Conservation (phyloP, 2,329 filamentous ascomycete genomes). For the Intubia oerlemansii region DNA sequence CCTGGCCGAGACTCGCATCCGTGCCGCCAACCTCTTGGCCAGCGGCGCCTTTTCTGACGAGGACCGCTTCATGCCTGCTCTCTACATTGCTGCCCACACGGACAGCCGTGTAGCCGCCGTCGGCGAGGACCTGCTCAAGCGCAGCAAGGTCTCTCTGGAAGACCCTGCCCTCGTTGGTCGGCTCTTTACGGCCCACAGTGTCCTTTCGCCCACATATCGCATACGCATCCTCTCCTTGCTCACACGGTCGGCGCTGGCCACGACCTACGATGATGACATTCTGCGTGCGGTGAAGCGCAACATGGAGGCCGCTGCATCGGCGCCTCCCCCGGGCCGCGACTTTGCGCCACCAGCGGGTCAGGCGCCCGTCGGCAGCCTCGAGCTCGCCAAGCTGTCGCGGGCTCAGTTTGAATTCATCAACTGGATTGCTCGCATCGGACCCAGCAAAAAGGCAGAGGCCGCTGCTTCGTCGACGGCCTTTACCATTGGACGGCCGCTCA, state of each 20-base stretch:
- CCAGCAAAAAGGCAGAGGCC: slow-evolving; percentile 18
- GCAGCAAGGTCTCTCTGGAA: slow-evolving; percentile 55
- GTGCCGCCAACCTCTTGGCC: slow-evolving; percentile 49
- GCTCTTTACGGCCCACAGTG: slow-evolving; percentile 54
- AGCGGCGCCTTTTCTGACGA: slow-evolving; percentile 50
- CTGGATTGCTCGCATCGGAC: slow-evolving; percentile 62
- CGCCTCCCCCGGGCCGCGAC: slow-evolving; percentile 5
- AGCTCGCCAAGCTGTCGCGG: slow-evolving; percentile 58
- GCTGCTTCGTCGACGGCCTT: slow-evolving; percentile 24
- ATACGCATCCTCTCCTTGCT: slow-evolving; percentile 58
- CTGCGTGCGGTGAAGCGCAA: slow-evolving; percentile 47
- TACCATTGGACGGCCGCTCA: slow-evolving; percentile 26
- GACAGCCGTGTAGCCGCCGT: slow-evolving; percentile 65
- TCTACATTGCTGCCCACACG: slow-evolving; percentile 64
- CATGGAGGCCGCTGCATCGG: slow-evolving; percentile 17
- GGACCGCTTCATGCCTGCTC: slow-evolving; percentile 44
- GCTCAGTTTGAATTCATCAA: slow-evolving; percentile 74
- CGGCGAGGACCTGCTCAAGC: slow-evolving; percentile 78
- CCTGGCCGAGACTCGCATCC: slow-evolving; percentile 46
- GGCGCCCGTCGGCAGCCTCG: no score
- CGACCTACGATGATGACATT: slow-evolving; percentile 45
- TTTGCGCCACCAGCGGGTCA: no score
- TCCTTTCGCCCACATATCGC: slow-evolving; percentile 49
- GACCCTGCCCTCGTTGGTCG: slow-evolving; percentile 36
- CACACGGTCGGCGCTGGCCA: slow-evolving; percentile 54